A percentile compares a stretch with the other conserved stretches of the same genome.
Conservation (phyloP, 2,329 filamentous ascomycete genomes). For the Colletotrichum lindemuthianum region DNA sequence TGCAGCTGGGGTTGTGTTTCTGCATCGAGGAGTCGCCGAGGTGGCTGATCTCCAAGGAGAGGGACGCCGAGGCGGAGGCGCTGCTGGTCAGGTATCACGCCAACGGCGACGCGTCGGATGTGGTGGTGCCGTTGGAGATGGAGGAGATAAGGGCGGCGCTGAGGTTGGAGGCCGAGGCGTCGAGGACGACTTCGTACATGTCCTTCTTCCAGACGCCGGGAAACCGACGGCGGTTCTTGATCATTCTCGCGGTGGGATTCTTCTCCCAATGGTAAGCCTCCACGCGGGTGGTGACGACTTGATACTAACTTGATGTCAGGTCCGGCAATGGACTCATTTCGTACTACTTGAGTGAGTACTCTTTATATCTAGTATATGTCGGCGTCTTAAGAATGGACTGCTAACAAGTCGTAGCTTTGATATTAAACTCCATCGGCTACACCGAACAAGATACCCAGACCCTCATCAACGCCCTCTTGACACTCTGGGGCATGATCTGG, state of each 20-base stretch:
- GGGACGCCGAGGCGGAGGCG: slow-evolving; percentile 44
- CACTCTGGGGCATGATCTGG: slow-evolving; percentile 35
- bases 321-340: slow-evolving; percentile 46
- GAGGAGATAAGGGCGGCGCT: slow-evolving; percentile 35
- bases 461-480: slow-evolving; percentile 44
- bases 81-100: slow-evolving; percentile 56
- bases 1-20: slow-evolving; percentile 30
- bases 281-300: too few relatives aligned
- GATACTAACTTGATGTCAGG: slow-evolving; percentile 44
- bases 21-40: slow-evolving; percentile 46
- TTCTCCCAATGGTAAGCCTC: slow-evolving; percentile 48
- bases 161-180: slow-evolving; percentile 31
- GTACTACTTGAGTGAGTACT: slow-evolving; percentile 45
- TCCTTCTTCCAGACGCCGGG: slow-evolving; percentile 37
- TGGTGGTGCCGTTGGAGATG: slow-evolving; percentile 55
- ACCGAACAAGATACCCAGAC: slow-evolving; percentile 40
- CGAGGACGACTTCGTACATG: slow-evolving; percentile 36
- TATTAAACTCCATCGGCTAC: slow-evolving; percentile 47
- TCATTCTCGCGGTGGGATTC: slow-evolving; percentile 58
- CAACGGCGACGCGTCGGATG: slow-evolving; percentile 58
- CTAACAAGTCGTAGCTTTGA: slow-evolving; percentile 16
- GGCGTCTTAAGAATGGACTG: too few relatives aligned
- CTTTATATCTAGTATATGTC: too few relatives aligned
- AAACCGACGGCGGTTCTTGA: slow-evolving; percentile 53
- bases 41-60: slow-evolving; percentile 45